Evolutionary conservation across 2,329 filamentous ascomycete species (phyloP).

Genomic region (Zarea fungicola): DNA sequence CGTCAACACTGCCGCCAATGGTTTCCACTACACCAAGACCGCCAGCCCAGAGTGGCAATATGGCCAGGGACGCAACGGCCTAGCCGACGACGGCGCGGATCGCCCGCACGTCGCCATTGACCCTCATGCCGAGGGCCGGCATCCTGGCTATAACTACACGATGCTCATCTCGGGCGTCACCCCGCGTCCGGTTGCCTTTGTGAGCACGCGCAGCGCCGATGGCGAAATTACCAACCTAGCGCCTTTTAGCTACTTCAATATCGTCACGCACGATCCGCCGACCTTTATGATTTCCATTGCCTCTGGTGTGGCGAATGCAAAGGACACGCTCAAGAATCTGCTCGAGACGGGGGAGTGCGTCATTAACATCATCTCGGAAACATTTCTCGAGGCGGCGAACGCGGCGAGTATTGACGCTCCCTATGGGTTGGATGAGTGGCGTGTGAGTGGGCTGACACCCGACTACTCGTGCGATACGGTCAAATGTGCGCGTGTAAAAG

Average conservation of each 20-base stretch:
- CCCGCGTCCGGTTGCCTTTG: slow-evolving; percentile 71
- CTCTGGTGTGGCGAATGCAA: slow-evolving; percentile 47
- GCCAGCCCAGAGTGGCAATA: slow-evolving; percentile 59
- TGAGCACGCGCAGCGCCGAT: slow-evolving; percentile 53
- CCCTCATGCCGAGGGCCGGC: slow-evolving; percentile 67
- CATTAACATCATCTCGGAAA: slow-evolving; percentile 83
- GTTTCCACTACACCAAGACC: slow-evolving; percentile 57
- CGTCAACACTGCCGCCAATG: slow-evolving; percentile 27
- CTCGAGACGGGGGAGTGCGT: slow-evolving; percentile 67
- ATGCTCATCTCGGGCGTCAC: slow-evolving; percentile 78
- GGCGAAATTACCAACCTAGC: slow-evolving; percentile 67
- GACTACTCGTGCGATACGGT: slow-evolving; percentile 60
- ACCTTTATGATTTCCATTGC: slow-evolving; percentile 63
- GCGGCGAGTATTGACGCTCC: slow-evolving; percentile 73
- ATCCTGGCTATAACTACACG: slow-evolving; percentile 77
- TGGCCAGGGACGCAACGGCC: slow-evolving; percentile 60
- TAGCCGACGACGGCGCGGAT: slow-evolving; percentile 20
- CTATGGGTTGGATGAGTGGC: slow-evolving; percentile 73
- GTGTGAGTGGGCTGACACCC: slow-evolving; percentile 68
- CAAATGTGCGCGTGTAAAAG: slow-evolving; percentile 66
- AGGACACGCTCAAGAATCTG: slow-evolving; percentile 76
- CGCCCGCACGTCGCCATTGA: slow-evolving; percentile 71
- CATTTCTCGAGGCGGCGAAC: slow-evolving; percentile 84
- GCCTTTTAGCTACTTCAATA: slow-evolving; percentile 80
- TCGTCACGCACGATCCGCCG: slow-evolving; percentile 82